Evolutionary conservation across 306 rosid species (phyloP).

Genomic region (Vachellia pachyceras): DNA sequence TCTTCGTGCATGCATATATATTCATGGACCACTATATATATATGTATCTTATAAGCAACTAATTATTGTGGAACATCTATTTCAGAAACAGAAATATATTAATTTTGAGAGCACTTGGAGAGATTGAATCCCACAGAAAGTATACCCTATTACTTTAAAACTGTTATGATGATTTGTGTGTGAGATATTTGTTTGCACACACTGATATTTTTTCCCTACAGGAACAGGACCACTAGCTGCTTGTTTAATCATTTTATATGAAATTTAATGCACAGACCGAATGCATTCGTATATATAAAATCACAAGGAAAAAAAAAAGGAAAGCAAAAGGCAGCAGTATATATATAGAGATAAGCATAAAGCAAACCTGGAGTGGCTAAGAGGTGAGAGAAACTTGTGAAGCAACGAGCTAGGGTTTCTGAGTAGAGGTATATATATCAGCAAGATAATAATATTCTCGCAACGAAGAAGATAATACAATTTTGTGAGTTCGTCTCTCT

Average conservation of each 20-base stretch:
- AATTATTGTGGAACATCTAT: constrained; percentile 29
- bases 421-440: not conserved
- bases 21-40: constrained; percentile 35
- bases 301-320: constrained; percentile 14
- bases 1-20: constrained; percentile 14
- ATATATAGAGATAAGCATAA: not conserved
- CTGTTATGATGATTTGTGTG: constrained; percentile 2
- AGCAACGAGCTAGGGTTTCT: not conserved
- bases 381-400: not conserved
- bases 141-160: constrained; percentile 28
- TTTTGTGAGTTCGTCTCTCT: constrained; percentile 24
- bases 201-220: constrained; percentile 22
- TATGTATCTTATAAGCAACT: constrained; percentile 4
- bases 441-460: not conserved
- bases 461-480: constrained; percentile 5
- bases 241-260: not conserved
- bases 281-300: constrained; percentile 8
- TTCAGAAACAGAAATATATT: not conserved
- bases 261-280: constrained; percentile 11
- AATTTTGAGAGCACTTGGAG: not conserved
- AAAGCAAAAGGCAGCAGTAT: constrained; percentile 14
- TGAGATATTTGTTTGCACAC: not conserved
- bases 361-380: not conserved
- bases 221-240: constrained; percentile 38
- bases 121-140: constrained; percentile 26